A percentile compares a stretch with the other conserved stretches of the same genome.
Conservation (phyloP, 108 stramenopile species). For the Craspedostauros australis region DNA sequence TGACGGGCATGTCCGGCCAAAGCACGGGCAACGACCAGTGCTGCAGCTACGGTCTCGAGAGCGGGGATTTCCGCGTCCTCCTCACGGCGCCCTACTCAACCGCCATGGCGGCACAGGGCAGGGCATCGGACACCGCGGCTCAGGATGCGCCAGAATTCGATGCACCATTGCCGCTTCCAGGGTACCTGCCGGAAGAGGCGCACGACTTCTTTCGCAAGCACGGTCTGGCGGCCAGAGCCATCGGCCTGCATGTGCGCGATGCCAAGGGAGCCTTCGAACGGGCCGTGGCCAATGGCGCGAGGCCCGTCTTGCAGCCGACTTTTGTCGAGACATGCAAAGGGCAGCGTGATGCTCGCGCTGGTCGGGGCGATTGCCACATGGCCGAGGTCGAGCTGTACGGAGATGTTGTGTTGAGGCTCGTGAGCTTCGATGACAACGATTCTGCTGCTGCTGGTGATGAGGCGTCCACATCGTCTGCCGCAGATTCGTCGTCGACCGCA, state of each 20-base stretch:
- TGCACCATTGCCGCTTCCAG: conserved; percentile 40
- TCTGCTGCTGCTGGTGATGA: not conserved
- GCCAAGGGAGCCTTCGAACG: conserved; percentile 29
- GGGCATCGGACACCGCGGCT: not conserved
- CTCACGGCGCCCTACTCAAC: conserved; percentile 30
- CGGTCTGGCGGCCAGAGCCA: conserved; percentile 50
- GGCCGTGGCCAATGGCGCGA: conserved; percentile 41
- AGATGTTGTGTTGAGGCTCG: conserved; percentile 54
- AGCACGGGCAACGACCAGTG: conserved; percentile 55
- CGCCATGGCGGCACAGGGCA: conserved; percentile 1
- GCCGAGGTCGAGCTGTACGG: conserved; percentile 54
- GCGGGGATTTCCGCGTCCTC: conserved; percentile 25
- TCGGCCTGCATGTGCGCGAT: conserved; percentile 39
- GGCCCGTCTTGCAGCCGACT: conserved; percentile 47
- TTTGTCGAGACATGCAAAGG: conserved; percentile 24
- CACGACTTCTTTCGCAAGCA: conserved; percentile 46
- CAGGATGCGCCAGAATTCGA: not conserved
- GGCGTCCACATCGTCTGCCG: not conserved
- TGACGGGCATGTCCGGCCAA: conserved; percentile 46
- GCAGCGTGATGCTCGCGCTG: conserved; percentile 4
- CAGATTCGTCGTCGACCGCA: not conserved
- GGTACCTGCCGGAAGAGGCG: conserved; percentile 22
- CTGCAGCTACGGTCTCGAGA: conserved; percentile 48
- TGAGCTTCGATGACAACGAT: conserved; percentile 24
- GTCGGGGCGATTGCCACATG: conserved; percentile 16